Base-by-base conservation (phyloP, 75 land plant species). In the Larix kaempferi region DNA sequence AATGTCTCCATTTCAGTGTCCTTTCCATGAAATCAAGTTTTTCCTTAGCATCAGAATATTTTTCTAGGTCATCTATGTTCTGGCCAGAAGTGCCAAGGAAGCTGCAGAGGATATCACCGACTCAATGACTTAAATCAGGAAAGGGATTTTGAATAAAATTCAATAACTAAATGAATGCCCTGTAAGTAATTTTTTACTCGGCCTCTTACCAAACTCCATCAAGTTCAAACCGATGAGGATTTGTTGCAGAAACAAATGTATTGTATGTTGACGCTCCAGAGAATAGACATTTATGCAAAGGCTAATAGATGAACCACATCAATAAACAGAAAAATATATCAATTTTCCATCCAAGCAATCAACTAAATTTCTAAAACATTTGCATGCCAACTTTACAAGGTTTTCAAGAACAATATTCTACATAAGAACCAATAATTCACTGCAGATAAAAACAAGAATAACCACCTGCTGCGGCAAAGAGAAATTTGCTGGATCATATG, bases 1-100 rank as follows among this genome's bases (percentile, higher is more conserved):
- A 62, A 79, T 98, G 98, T 74, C 98, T 90, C 99, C 99, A 98
- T 78, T 86, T 83, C 56, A 98, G 80, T 55, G 94, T 95, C 77
- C 98, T 84, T 77, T 95, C 99, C 96, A 95, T 80, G 62, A 89
- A 91, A 17, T 93, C 99, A 61, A 98, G 82, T 56, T 83, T 85
- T 61, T 90, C 88, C 12, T 87, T 90, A 27, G 96, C 98, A 69
- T 89, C 89, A 41, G 96, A 91, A 78, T 98, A 95, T 62, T 89
- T 93, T 27, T 83, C 88, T 49, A 98, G 83, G 79, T 98, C 99
- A 78, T 98, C 94, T 62, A 98, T 86, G 58, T 95, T 98, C 81
- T 98, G 99, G 76, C 99, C 99, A 41, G 99, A 93, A 71, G 99
- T 98, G 33, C 98, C 99, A 71, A 95, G 88, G 76, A 95, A 93